Base-by-base conservation (phyloP, 176 grass and related monocot species). In the Oryza brachyantha region DNA sequence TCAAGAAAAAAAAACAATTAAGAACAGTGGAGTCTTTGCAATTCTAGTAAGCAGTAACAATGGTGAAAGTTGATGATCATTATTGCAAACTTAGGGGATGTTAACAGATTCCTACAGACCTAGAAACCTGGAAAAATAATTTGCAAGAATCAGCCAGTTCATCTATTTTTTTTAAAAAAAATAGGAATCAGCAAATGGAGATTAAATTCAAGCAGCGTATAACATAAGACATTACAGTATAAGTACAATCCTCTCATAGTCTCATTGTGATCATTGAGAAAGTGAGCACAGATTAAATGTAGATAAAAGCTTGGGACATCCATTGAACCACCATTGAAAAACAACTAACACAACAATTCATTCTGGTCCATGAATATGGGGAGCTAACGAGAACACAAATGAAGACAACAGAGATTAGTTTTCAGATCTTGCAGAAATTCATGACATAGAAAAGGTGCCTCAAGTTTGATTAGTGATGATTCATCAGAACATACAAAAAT, bases 401-500 rank as follows among this genome's bases (percentile, higher is more conserved):
- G 13, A 25, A 41, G 9, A 41, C 17, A 76, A 76, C 55, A 5
- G 11, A 68, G 42, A 26, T 54, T 13, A 28, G 55, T 43, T 57
- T 76, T 77, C 2, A n/a, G 55, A 7, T 54, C 54, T 28, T 21
- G 17, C 1, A n/a, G 3, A n/a, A 75, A 75, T 8, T 75, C 17
- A 50, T 37, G 39, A 26, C 24, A 71, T 3, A 31, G 3, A 64
- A 45, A 86, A 80, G 26, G 45, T n/a, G 75, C 28, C 8, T 41
- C 13, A 39, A 48, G n/a, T 25, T 10, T 12, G 22, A 75, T 60
- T 14, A 25, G 10, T 39, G 8, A 39, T 12, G 52, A n/a, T 26
- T 10, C 31, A 46, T 61, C 13, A 9, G 8, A 9, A 70, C 41
- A 81, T 76, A 50, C 0, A 86, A 25, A 79, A 35, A 81, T 46